Evolutionary conservation across 2,329 filamentous ascomycete genomes (phyloP).

Genomic region (Boeremia lycopersici): DNA sequence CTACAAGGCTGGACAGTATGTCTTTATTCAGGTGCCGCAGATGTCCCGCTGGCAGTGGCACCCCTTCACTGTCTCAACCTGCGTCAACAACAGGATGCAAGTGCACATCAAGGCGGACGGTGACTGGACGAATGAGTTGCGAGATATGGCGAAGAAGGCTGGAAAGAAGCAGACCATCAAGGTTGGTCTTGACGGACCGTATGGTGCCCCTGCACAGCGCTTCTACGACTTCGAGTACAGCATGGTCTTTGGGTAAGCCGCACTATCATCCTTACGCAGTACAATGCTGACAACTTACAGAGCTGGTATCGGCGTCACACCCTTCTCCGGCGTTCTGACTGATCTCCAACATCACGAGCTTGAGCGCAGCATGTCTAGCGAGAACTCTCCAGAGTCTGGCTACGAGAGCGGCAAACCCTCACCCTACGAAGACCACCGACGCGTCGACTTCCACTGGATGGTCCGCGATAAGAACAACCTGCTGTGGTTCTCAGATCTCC

Average conservation of each 20-base stretch:
- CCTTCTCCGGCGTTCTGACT: conserved; percentile 62
- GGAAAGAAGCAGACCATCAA: conserved; percentile 49
- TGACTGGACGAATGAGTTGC: conserved; percentile 60
- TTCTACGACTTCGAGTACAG: conserved; percentile 65
- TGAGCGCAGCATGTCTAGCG: conserved; percentile 29
- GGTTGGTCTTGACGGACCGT: conserved; percentile 63
- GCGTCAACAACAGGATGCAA: conserved; percentile 58
- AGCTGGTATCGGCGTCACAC: conserved; percentile 63
- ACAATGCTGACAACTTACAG: conserved; percentile 28
- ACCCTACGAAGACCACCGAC: conserved; percentile 51
- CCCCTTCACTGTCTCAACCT: conserved; percentile 64
- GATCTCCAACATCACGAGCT: conserved; percentile 58
- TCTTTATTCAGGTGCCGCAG: conserved; percentile 61
- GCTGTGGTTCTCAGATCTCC: conserved; percentile 63
- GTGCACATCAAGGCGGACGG: conserved; percentile 66
- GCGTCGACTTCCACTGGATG: conserved; percentile 66
- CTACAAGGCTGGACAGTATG: conserved; percentile 64
- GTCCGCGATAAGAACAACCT: conserved; percentile 63
- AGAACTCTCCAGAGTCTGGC: conserved; percentile 17
- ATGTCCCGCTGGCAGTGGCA: conserved; percentile 65
- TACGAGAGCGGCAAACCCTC: conserved; percentile 17
- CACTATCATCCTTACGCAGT: too few species aligned
- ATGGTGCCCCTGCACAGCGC: conserved; percentile 63
- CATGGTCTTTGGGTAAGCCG: conserved; percentile 55
- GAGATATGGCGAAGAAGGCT: conserved; percentile 49